Conservation (phyloP, 805 yeast species). For the Metschnikowia vanudenii region DNA sequence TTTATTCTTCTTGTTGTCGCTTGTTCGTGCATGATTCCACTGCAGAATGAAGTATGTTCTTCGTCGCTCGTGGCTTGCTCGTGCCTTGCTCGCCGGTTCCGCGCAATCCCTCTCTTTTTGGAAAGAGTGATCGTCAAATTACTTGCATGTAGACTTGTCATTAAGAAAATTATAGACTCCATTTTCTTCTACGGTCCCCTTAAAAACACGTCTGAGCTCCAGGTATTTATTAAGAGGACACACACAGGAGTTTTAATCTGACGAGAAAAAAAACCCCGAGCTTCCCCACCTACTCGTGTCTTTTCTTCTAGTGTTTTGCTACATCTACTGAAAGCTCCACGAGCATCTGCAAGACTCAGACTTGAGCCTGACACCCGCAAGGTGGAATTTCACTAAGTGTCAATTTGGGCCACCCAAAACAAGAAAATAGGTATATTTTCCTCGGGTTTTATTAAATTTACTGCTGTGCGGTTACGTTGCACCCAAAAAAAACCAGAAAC, state of each 20-base stretch:
- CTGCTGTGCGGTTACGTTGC: neutral
- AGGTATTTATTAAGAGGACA: no score
- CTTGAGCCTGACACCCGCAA: constrained; percentile 4
- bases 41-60: no score
- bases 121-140: constrained; percentile 6
- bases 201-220: no score
- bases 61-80: no score
- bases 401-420: neutral
- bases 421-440: neutral
- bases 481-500: neutral
- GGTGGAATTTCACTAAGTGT: neutral
- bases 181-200: no score
- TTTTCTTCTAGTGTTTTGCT: neutral
- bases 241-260: no score
- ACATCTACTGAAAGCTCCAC: neutral
- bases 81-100: constrained; percentile 3
- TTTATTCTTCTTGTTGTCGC: no score
- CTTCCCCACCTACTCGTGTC: no score
- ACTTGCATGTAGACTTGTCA: constrained; percentile 3
- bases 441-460: neutral
- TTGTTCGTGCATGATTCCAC: no score
- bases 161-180: neutral
- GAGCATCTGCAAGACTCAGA: constrained; percentile 3
- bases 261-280: no score
- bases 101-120: constrained; percentile 5